Base-by-base conservation (phyloP, 139 green algal genomes). In the Pleodorina starrii region DNA sequence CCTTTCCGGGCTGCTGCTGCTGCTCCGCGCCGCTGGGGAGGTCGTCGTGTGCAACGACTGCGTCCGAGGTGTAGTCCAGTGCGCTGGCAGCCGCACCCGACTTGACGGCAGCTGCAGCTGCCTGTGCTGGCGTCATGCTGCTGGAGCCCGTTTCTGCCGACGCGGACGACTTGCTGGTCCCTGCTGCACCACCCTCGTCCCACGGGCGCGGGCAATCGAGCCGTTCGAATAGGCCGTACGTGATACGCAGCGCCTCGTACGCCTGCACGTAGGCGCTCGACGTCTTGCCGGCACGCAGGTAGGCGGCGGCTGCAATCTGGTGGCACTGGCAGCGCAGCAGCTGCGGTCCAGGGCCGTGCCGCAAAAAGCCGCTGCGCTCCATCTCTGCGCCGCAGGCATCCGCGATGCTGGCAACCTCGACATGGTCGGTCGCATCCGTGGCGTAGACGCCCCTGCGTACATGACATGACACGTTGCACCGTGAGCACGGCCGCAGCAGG, bases 191-290 rank as follows among this genome's bases (percentile, higher is more conserved):
- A 66, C 54, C 54, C 54, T 66, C 29, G 54, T 25, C 14, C 51
- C 14, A 14, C 51, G 29, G 32, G n/a, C 4, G 17, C 32, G 79
- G 27, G 63, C n/a, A 32, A 0, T 79, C 66, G 0, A 88, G 16
- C 7, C 36, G 9, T 5, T 40, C 21, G 21, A 85, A 75, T 6
- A 89, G 59, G 21, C 42, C 46, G 35, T 73, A 72, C 5, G 89
- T 88, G 35, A 92, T 69, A 5, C 75, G 74, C 38, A 92, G 89
- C 5, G 89, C 84, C 76, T 92, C 83, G 48, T 92, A 83, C 16
- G 66, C 68, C 6, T 88, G 79, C n/a, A 54, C 35, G 51, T 88
- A 83, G 27, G 87, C 87, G 5, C 3, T 42, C 6, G 43, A 50
- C 3, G 82, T 79, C 50, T 82, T 48, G 14, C 63, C 89, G 0